These are phyloP conservation scores for Dendryphion nanum DNA, from an alignment of 2,329 filamentous ascomycete genomes.

Conservation along the genomic window DNA sequence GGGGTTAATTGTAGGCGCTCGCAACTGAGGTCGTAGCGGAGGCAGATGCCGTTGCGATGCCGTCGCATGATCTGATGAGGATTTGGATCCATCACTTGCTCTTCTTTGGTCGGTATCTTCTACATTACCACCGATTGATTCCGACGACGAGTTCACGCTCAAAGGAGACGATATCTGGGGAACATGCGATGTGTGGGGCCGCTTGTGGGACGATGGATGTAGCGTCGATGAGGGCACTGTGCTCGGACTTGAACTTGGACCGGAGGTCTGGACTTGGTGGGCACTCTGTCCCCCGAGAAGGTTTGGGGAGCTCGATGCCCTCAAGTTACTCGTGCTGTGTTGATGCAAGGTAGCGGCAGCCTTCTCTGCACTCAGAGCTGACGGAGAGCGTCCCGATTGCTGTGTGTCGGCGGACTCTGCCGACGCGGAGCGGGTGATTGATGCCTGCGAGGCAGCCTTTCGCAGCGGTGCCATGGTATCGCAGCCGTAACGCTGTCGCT, in stretches of 20 bases:
- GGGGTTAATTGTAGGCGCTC: neutral
- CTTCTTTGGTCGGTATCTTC: neutral
- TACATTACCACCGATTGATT: constrained; percentile 3
- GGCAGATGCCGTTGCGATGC: neutral
- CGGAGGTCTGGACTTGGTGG: neutral
- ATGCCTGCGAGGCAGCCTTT: constrained; percentile 17
- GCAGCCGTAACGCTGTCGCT: no score
- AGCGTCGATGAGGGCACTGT: neutral
- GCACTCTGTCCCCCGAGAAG: no score
- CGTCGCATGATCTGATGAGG: neutral
- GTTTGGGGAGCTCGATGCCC: neutral
- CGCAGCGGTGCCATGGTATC: constrained; percentile 19
- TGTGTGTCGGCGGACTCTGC: constrained; percentile 12
- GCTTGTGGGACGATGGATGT: neutral
- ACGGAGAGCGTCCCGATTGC: constrained; percentile 21
- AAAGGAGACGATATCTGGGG: constrained; percentile 8
- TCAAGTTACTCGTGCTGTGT: neutral
- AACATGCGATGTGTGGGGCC: constrained; percentile 1
- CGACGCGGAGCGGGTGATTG: constrained; percentile 10
- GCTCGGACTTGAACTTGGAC: no score
- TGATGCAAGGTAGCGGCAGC: constrained; percentile 14
- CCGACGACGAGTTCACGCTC: constrained; percentile 3
- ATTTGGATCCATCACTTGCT: neutral
- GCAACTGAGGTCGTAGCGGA: neutral
- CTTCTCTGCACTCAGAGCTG: constrained; percentile 19